A percentile compares a stretch with the other conserved stretches of the same genome.
Evolutionary conservation across 805 yeast species (phyloP).

Genomic region (Candida palmyrensis): DNA sequence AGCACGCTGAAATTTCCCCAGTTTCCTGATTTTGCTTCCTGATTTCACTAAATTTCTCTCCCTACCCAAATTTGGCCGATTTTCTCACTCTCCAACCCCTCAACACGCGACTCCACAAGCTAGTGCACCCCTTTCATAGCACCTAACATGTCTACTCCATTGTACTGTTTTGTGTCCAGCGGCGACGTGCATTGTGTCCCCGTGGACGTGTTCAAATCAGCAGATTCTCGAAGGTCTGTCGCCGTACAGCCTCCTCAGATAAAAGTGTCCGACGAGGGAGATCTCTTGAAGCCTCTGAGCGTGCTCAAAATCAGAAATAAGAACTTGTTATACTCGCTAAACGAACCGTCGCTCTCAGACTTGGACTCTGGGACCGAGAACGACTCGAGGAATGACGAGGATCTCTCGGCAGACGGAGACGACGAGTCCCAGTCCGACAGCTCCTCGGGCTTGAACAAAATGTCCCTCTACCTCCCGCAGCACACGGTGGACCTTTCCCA

Average conservation of each 20-base stretch:
- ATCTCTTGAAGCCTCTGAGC: slow-evolving; percentile 1
- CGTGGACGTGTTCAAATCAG: slow-evolving; percentile 8
- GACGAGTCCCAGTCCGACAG: slow-evolving; percentile 1
- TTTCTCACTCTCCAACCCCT: no score
- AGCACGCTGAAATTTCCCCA: no score
- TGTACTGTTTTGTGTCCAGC: slow-evolving; percentile 24
- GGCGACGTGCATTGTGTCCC: slow-evolving; percentile 23
- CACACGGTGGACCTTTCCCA: slow-evolving; percentile 34
- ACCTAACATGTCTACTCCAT: slow-evolving; percentile 10
- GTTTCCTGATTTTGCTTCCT: no score
- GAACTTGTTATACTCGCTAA: slow-evolving; percentile 29
- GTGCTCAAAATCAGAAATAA: slow-evolving; percentile 12
- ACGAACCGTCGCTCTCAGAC: slow-evolving; percentile 34
- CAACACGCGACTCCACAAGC: no score
- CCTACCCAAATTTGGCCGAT: no score
- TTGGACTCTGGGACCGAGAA: slow-evolving; percentile 15
- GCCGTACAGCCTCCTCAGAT: background rate
- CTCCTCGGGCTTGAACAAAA: background rate
- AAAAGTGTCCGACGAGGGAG: background rate
- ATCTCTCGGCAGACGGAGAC: slow-evolving; percentile 7
- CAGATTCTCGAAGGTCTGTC: background rate
- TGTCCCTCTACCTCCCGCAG: slow-evolving; percentile 43
- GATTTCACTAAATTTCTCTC: no score
- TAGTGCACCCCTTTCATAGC: no score
- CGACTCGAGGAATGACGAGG: background rate